Base-by-base conservation (phyloP, 768 basidiomycete species). In the Trichaptum fuscoviolaceum region DNA sequence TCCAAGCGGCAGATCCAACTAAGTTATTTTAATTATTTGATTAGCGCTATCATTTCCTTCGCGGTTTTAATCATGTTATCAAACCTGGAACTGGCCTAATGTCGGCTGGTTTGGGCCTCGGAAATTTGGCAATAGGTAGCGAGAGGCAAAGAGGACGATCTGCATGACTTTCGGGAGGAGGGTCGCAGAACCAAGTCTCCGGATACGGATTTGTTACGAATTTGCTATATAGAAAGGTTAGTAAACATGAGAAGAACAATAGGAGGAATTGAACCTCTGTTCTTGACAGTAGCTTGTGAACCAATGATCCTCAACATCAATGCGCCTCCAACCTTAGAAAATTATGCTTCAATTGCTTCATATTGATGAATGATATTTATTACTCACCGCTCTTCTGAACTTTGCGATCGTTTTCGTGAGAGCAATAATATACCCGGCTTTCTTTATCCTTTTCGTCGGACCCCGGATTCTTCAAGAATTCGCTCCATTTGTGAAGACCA, bases 401-500 rank as follows among this genome's bases (percentile, higher is more conserved):
- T 18, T 77, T 78, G 7, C 83, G 76, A n/a, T 74, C 79, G 8
- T 73, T 81, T 15, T 69, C 67, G 67, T 84, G 83, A 15, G 78
- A 71, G 58, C 76, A 77, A 58, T 82, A 80, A 64, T 80, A 86
- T 20, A 85, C 76, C 72, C 78, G 73, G 10, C 78, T 77, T 9
- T 77, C 74, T 30, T 77, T 70, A 0, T 71, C 73, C 18, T 69
- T 69, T 69, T 85, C 82, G 35, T 83, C 78, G 0, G 67, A 67
- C 6, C 63, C 72, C 1, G 82, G 81, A 6, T 77, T 75, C 67
- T 72, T 76, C 20, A 86, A 72, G 64, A 85, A 80, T 34, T 83
- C 77, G 23, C 64, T 65, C 84, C 84, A 85, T 18, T 77, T 75
- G 67, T 86, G 85, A 69, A 84, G 83, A 64, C 84, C 85, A 1